These are phyloP conservation scores for Psilocybe tampanensis DNA, from an alignment of 768 basidiomycete genomes.

Conservation along the genomic window DNA sequence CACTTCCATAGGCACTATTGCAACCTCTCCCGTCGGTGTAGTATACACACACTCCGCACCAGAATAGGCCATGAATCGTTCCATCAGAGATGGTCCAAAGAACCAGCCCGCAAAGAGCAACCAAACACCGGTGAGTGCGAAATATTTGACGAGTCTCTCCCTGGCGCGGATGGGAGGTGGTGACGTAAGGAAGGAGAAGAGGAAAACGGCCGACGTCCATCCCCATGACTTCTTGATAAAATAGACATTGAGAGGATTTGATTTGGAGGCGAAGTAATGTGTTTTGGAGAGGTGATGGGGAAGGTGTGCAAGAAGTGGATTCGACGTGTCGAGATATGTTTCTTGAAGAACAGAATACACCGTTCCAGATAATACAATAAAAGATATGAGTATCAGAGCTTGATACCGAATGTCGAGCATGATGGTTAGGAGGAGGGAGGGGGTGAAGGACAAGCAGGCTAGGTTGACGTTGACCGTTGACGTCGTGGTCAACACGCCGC, in stretches of 20 bases:
- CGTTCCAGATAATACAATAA: slow-evolving; percentile 61
- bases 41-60: slow-evolving; percentile 79
- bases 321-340: slow-evolving; percentile 85
- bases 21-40: slow-evolving; percentile 55
- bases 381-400: slow-evolving; percentile 32
- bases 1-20: slow-evolving; percentile 57
- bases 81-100: slow-evolving; percentile 80
- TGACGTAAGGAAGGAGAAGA: slow-evolving; percentile 59
- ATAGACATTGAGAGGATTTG: slow-evolving; percentile 77
- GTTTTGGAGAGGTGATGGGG: slow-evolving; percentile 66
- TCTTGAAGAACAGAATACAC: slow-evolving; percentile 60
- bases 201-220: slow-evolving; percentile 79
- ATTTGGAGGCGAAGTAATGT: slow-evolving; percentile 80
- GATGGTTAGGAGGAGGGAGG: slow-evolving; percentile 4
- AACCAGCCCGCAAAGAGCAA: slow-evolving; percentile 82
- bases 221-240: slow-evolving; percentile 94
- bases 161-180: slow-evolving; percentile 44
- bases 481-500: not conserved
- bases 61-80: slow-evolving; percentile 62
- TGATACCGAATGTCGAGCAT: slow-evolving; percentile 22
- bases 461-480: too few relatives aligned
- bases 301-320: slow-evolving; percentile 68
- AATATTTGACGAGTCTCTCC: slow-evolving; percentile 54
- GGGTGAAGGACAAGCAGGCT: not conserved
- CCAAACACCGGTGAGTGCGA: slow-evolving; percentile 67